phyloP scores from a whole-genome alignment of 2,329 filamentous ascomycete species.

The Penicillium verrucosum region DNA sequence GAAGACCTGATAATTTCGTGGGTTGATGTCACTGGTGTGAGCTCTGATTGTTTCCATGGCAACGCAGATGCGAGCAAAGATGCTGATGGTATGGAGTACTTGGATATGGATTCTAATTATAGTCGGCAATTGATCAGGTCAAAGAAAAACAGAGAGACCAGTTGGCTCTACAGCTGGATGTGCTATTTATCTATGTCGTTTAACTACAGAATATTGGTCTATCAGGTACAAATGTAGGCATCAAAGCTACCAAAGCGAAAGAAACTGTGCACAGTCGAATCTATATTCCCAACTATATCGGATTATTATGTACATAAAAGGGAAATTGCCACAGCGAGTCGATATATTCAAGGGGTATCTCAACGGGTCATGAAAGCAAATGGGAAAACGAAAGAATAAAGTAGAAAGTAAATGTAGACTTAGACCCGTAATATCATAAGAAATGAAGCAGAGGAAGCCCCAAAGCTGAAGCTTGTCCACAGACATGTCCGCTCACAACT shows the following conservation, averaged over 20 bases:
- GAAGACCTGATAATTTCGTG: not conserved
- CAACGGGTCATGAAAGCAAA: conserved; percentile 30
- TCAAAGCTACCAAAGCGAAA: not conserved
- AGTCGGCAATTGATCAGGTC: not conserved
- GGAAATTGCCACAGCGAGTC: conserved; percentile 29
- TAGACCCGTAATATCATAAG: conserved; percentile 24
- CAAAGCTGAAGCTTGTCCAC: conserved; percentile 1
- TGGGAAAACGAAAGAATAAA: conserved; percentile 14
- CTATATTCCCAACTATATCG: conserved; percentile 28
- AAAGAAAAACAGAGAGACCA: too few relatives aligned
- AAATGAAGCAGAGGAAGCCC: conserved; percentile 16
- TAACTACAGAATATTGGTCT: not conserved
- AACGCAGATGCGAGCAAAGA: conserved; percentile 12
- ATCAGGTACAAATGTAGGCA: not conserved
- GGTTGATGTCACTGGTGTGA: not conserved
- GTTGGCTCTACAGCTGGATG: not conserved
- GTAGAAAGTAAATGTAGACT: conserved; percentile 15
- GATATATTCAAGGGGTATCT: conserved; percentile 40
- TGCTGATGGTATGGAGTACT: not conserved
- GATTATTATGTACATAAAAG: conserved; percentile 38
- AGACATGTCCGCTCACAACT: not conserved
- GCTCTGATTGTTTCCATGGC: conserved; percentile 26
- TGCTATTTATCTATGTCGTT: not conserved
- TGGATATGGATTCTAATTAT: not conserved
- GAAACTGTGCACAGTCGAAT: conserved; percentile 21